Evolutionary conservation across 2,329 filamentous ascomycete genomes (phyloP), one percentile per base, ranked within the genome.

Genomic region (Ophiocordyceps sinensis): DNA sequence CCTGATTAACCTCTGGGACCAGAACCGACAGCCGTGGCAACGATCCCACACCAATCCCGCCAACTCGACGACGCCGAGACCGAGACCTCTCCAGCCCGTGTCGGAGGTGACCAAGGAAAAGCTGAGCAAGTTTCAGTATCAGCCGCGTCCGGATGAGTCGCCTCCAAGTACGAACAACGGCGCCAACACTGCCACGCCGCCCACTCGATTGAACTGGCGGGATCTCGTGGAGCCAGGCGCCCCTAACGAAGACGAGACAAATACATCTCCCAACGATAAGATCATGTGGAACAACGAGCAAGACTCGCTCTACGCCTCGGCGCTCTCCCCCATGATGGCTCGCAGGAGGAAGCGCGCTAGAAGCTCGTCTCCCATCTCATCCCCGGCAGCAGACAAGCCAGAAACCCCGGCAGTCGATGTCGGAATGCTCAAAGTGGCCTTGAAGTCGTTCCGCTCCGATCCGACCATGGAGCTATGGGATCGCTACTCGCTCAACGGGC

Each of bases 401-500:
- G 59, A 56, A 23, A 62, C 64, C 1, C 65, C 67, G 7, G 53
- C 69, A 0, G 63, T 79, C 45, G 75, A 82, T 49, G 61, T 79
- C 32, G 71, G 75, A 51, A 68, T 70, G 46, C 60, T 80, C 35
- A 70, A 73, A 32, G 66, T 71, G 41, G 66, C 74, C 1, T 59
- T 84, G 36, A 78, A 73, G 48, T 82, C 80, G 1, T 79, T 79
- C 12, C 75, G 81, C 47, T 71, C 77, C 28, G 82, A 88, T 51
- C 80, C 84, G 31, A 82, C 81, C 3, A 61, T 80, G 28, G 82
- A 88, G 47, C 61, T 88, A 2, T 89, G 84, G 84, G 83, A 82
- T 50, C 77, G 81, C 40, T 86, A 85, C 54, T 73, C 81, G 31
- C 60, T 76, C 14, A 58, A 53, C 31, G 54, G 41, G 62, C 45